phyloP scores from a whole-genome alignment of 345 rosid genomes.

The Euphorbia peplus region DNA sequence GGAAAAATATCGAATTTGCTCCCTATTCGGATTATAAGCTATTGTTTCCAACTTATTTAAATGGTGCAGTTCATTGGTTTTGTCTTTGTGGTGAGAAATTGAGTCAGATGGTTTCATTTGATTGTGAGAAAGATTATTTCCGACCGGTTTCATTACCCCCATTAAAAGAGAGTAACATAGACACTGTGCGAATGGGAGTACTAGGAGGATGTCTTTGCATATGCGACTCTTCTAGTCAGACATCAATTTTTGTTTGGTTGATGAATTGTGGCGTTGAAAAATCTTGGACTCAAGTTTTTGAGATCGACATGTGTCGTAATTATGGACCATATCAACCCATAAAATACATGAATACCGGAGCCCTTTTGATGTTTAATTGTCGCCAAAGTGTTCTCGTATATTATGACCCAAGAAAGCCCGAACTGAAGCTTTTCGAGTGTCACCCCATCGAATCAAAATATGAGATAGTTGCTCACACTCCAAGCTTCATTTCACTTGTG shows the following conservation, averaged over 20 bases:
- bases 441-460: neutral
- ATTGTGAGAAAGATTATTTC: constrained; percentile 20
- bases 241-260: constrained; percentile 12
- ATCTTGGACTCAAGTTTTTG: constrained; percentile 17
- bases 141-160: constrained; percentile 13
- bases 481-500: constrained; percentile 4
- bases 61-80: constrained; percentile 24
- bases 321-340: neutral
- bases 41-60: constrained; percentile 18
- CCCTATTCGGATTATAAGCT: neutral
- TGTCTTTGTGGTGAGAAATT: constrained; percentile 4
- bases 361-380: constrained; percentile 6
- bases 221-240: neutral
- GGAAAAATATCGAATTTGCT: constrained; percentile 20
- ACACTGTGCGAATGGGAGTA: constrained; percentile 15
- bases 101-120: constrained; percentile 11
- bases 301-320: neutral
- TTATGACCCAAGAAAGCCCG: neutral
- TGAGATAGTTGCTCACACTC: constrained; percentile 6
- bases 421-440: neutral
- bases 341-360: neutral
- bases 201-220: constrained; percentile 21
- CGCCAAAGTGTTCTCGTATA: neutral
- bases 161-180: neutral
- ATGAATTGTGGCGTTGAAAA: constrained; percentile 25